These are phyloP conservation scores for Vachellia collinsii DNA, from an alignment of 306 rosid genomes.

Conservation along the genomic window DNA sequence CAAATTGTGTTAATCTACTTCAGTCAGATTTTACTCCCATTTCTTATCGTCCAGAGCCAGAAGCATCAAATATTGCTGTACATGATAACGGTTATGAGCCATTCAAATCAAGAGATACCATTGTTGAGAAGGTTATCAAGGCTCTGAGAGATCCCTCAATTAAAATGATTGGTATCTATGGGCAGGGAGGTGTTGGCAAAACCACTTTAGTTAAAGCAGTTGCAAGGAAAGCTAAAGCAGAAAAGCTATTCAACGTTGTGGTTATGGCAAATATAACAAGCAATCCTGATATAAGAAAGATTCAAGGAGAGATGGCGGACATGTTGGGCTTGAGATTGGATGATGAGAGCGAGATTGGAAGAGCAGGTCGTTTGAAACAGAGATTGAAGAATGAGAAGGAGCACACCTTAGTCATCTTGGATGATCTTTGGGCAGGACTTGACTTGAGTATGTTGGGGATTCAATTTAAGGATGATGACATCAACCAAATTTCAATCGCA, in stretches of 20 bases:
- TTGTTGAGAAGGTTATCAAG: background rate
- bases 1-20: background rate
- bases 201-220: constrained; percentile 31
- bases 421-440: constrained; percentile 5
- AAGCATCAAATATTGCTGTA: background rate
- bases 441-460: background rate
- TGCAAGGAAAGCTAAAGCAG: background rate
- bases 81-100: too few relatives aligned
- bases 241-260: background rate
- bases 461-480: background rate
- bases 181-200: constrained; percentile 39
- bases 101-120: background rate
- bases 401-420: background rate
- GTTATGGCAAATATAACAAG: constrained; percentile 10
- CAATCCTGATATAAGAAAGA: constrained; percentile 10
- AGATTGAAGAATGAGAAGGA: background rate
- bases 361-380: background rate
- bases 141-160: background rate
- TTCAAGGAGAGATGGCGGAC: constrained; percentile 30
- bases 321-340: constrained; percentile 10
- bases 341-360: background rate
- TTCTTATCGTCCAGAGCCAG: background rate
- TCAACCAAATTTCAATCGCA: background rate
- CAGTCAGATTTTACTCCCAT: background rate
- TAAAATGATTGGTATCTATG: background rate